Evolutionary conservation across 2,329 filamentous ascomycete genomes (phyloP).

Genomic region (Epichloe sylvatica): DNA sequence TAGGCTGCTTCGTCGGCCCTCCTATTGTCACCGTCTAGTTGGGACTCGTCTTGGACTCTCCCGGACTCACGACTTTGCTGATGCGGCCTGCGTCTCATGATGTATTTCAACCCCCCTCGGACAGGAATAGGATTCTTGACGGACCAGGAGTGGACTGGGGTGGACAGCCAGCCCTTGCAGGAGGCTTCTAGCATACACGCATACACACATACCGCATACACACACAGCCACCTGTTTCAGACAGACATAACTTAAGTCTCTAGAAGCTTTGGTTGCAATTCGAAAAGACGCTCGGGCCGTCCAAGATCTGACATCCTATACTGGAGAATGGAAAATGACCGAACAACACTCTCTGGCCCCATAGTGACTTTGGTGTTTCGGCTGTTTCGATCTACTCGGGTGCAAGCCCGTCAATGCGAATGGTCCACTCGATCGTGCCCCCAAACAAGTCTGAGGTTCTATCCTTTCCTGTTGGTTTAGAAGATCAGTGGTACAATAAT

Average conservation of each 20-base stretch:
- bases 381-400: conserved; percentile 10
- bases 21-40: background rate
- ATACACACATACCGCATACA: too few species aligned
- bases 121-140: conserved; percentile 3
- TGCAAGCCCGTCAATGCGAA: conserved; percentile 7
- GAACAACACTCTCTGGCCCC: conserved; percentile 1
- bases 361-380: conserved; percentile 8
- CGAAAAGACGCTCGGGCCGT: conserved; percentile 9
- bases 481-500: conserved; percentile 1
- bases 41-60: background rate
- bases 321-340: conserved; percentile 3
- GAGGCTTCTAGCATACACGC: conserved; percentile 1
- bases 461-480: conserved; percentile 1
- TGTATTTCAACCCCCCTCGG: conserved; percentile 4
- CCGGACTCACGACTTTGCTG: conserved; percentile 6
- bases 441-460: conserved; percentile 1
- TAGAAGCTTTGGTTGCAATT: conserved; percentile 5
- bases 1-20: background rate
- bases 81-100: conserved; percentile 10
- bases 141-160: conserved; percentile 3
- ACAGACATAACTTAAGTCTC: conserved; percentile 5
- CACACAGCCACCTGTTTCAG: conserved; percentile 12
- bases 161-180: conserved; percentile 1
- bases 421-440: conserved; percentile 7
- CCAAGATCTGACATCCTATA: conserved; percentile 7